Evolutionary conservation across 2,329 filamentous ascomycete species (phyloP), one percentile per base, ranked within the genome.

Genomic region (Colletotrichum tropicale): DNA sequence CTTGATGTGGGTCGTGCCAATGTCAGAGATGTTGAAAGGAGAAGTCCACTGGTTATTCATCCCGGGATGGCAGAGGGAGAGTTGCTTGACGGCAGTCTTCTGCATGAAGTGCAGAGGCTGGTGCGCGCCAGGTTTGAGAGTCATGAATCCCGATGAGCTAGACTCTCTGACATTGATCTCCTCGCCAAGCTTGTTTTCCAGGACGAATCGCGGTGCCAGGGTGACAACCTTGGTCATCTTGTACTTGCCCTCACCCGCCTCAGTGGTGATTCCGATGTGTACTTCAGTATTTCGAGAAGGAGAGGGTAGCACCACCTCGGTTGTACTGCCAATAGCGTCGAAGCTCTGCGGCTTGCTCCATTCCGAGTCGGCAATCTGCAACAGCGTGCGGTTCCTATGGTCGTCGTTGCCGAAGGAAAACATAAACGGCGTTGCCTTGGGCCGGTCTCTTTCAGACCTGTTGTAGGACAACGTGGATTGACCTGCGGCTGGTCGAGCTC

Each of bases 311-410:
- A 97, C 91, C 43, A 98, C 94, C 80, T 98, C 96, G 18, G 95
- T 94, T 1, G 94, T 96, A 81, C 96, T 98, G 36, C 97, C 97
- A 78, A 99, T 97, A 24, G 97, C 97, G 82, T 99, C 98, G 80
- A 99, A 98, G 89, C 95, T 98, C 83, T 98, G 96, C 1, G 96
- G 95, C 82, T 97, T 98, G 86, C 97, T 98, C 98, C 97, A 99
- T 76, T 93, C 91, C 1, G 97, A 98, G 70, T 98, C 94, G 7
- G 94, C 95, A 55, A 98, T 92, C 85, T 95, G 98, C 75, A 99
- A 87, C 60, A 98, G 87, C 8, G 95, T 96, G 78, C 97, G 93
- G 83, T 99, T 99, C 80, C 95, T 95, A 79, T 95, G 94, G 81
- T 99, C 97, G 78, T 98, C 94, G 24, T 91, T 95, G 3, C 92